phyloP scores from a whole-genome alignment of 192 early-diverging fungal genomes.

The Irineochytrium annulatum region DNA sequence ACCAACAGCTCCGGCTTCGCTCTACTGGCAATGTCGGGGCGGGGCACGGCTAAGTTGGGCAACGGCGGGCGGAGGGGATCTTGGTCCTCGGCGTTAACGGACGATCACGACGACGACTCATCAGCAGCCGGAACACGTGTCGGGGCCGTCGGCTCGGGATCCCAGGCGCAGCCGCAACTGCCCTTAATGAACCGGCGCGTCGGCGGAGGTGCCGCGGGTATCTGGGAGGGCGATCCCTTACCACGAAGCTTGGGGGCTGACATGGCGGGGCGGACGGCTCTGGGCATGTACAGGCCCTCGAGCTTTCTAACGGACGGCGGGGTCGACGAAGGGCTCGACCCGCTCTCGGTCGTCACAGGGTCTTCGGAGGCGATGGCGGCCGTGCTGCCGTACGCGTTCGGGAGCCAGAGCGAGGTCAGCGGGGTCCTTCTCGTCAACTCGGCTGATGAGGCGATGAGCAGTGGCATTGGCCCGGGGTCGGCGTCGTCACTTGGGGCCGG shows the following conservation, averaged over 20 bases:
- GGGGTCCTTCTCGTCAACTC: too few species aligned
- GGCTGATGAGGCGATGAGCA: too few species aligned
- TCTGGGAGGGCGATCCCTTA: too few species aligned
- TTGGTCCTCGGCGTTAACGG: slow-evolving; percentile 4
- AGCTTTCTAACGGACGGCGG: slow-evolving; percentile 5
- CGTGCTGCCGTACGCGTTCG: too few species aligned
- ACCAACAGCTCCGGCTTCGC: neutral
- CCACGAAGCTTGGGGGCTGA: too few species aligned
- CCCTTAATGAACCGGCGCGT: neutral
- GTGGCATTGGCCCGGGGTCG: too few species aligned
- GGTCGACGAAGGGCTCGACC: neutral
- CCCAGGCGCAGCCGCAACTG: neutral
- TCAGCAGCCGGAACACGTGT: neutral
- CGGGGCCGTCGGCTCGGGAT: neutral
- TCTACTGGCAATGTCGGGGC: neutral
- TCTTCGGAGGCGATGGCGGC: neutral
- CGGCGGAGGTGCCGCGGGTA: slow-evolving; percentile 1
- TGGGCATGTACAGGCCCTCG: too few species aligned
- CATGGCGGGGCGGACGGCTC: too few species aligned
- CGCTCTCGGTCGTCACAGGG: neutral
- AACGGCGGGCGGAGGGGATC: too few species aligned
- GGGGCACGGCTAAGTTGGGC: too few species aligned
- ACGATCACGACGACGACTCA: neutral
- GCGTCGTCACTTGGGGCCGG: neutral
- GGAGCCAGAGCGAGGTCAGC: too few species aligned